phyloP scores from a whole-genome alignment of 208 protist species.

The Leishmania tarentolae region DNA sequence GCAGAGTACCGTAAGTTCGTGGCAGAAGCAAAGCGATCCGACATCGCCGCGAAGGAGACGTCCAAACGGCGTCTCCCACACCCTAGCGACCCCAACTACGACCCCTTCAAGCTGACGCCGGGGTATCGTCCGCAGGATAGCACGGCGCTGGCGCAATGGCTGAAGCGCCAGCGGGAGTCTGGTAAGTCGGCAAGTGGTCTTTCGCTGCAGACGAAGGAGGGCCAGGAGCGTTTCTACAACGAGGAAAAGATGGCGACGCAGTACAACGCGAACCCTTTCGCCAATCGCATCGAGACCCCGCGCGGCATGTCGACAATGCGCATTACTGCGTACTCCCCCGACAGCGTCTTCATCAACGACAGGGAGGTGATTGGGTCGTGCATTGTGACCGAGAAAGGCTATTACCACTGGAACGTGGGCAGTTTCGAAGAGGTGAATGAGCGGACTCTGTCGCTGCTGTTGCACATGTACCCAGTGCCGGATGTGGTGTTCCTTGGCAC shows the following conservation, averaged over 20 bases:
- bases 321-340: constrained; percentile 87
- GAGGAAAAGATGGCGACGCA: constrained; percentile 93
- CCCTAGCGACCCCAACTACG: constrained; percentile 88
- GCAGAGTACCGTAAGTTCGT: constrained; percentile 88
- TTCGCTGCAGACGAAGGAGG: constrained; percentile 79
- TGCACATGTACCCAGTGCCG: constrained; percentile 88
- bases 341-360: constrained; percentile 89
- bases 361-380: constrained; percentile 91
- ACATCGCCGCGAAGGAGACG: constrained; percentile 56
- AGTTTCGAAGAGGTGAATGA: constrained; percentile 90
- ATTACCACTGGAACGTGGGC: constrained; percentile 90
- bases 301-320: constrained; percentile 71
- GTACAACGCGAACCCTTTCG: constrained; percentile 88
- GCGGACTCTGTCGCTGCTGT: constrained; percentile 76
- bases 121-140: constrained; percentile 88
- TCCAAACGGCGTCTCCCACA: constrained; percentile 77
- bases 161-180: constrained; percentile 87
- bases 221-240: constrained; percentile 91
- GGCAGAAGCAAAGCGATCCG: constrained; percentile 75
- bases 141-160: constrained; percentile 79
- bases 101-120: constrained; percentile 85
- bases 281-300: constrained; percentile 79
- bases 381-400: constrained; percentile 86
- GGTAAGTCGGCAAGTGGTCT: constrained; percentile 73
- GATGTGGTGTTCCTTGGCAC: constrained; percentile 90